phyloP scores from a whole-genome alignment of 176 grass and related monocot genomes.

The Aechmea fasciata region DNA sequence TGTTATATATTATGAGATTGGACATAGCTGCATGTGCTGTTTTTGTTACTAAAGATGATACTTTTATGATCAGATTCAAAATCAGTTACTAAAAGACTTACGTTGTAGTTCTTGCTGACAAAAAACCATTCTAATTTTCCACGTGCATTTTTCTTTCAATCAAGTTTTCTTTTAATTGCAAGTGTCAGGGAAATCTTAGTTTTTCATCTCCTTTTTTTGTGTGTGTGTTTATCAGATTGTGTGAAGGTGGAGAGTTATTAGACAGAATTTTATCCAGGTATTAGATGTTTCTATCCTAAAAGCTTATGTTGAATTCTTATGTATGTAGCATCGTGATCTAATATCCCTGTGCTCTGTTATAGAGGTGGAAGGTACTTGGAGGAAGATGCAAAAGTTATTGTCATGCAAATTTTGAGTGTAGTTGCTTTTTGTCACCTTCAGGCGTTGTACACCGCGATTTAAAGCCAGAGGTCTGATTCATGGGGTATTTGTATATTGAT shows the following conservation, averaged over 20 bases:
- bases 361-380: slow-evolving; percentile 92
- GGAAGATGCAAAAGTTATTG: slow-evolving; percentile 85
- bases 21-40: background rate
- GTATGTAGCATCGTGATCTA: slow-evolving; percentile 22
- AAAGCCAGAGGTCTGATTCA: slow-evolving; percentile 86
- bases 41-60: background rate
- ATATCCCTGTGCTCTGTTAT: slow-evolving; percentile 22
- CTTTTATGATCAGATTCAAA: background rate
- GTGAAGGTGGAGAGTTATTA: slow-evolving; percentile 91
- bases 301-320: slow-evolving; percentile 4
- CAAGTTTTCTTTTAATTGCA: background rate
- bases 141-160: background rate
- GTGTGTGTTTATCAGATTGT: slow-evolving; percentile 52
- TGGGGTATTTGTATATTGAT: slow-evolving; percentile 26
- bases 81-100: background rate
- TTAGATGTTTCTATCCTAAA: slow-evolving; percentile 24
- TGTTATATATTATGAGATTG: background rate
- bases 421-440: slow-evolving; percentile 99
- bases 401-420: slow-evolving; percentile 85
- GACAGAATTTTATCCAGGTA: slow-evolving; percentile 97
- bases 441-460: slow-evolving; percentile 93
- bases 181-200: background rate
- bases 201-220: slow-evolving; percentile 22
- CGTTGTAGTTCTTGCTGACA: no score
- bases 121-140: background rate